These are phyloP conservation scores for Musa itinerans DNA, from an alignment of 176 grass and related monocot genomes.

Conservation along the genomic window DNA sequence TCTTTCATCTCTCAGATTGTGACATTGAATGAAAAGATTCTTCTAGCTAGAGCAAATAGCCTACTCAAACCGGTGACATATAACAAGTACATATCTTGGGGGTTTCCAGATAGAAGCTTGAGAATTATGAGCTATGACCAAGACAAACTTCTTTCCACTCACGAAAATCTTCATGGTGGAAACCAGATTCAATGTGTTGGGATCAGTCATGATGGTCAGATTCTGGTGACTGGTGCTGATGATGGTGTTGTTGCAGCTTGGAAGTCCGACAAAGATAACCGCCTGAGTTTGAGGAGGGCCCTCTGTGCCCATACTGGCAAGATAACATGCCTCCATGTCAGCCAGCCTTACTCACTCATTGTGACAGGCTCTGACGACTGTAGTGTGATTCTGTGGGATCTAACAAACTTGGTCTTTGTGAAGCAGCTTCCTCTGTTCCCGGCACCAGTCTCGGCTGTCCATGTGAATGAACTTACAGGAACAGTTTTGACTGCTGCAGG, in stretches of 20 bases:
- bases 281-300: conserved; percentile 52
- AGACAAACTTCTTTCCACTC: conserved; percentile 81
- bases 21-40: conserved; percentile 71
- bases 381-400: conserved; percentile 88
- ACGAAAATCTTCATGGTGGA: conserved; percentile 93
- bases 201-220: conserved; percentile 88
- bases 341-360: conserved; percentile 88
- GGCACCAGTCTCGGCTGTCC: conserved; percentile 65
- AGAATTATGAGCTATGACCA: conserved; percentile 87
- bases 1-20: conserved; percentile 82
- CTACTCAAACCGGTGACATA: conserved; percentile 76
- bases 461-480: conserved; percentile 86
- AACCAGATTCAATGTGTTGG: conserved; percentile 89
- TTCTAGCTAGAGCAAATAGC: conserved; percentile 56
- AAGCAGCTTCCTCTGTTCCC: conserved; percentile 88
- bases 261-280: conserved; percentile 63
- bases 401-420: conserved; percentile 82
- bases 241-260: conserved; percentile 85
- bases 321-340: conserved; percentile 87
- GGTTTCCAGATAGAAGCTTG: conserved; percentile 88
- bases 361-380: conserved; percentile 88
- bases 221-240: conserved; percentile 74
- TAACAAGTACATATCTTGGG: conserved; percentile 87
- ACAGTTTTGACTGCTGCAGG: conserved; percentile 86
- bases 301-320: conserved; percentile 84